Evolutionary conservation across 2,329 filamentous ascomycete species (phyloP).

Genomic region (Chaetomiaceae sp.): DNA sequence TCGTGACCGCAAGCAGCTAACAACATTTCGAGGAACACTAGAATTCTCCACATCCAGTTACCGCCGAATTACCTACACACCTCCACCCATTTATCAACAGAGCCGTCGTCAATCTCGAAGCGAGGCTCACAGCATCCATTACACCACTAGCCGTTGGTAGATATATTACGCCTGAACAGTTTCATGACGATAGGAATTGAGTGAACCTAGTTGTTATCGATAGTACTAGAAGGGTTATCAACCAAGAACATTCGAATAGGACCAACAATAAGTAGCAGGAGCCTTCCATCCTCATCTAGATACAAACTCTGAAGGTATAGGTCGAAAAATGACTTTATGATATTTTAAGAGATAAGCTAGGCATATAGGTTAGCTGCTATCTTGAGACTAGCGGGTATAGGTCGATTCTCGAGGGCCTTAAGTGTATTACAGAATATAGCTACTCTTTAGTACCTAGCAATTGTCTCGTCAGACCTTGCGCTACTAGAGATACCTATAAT

Average conservation of each 20-base stretch:
- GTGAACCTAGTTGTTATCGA: background rate
- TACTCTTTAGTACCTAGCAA: background rate
- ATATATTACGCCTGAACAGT: background rate
- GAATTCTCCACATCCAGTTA: background rate
- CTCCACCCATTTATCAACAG: background rate
- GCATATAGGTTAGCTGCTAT: background rate
- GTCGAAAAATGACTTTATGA: background rate
- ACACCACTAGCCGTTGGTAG: background rate
- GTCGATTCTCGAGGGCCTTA: background rate
- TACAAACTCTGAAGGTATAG: background rate
- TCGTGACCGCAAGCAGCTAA: background rate
- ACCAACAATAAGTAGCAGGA: background rate
- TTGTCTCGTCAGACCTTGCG: background rate
- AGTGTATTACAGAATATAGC: background rate
- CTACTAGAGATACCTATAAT: background rate
- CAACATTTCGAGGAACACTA: background rate
- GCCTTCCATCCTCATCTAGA: background rate
- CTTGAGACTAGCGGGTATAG: background rate
- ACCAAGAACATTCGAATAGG: background rate
- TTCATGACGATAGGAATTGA: background rate
- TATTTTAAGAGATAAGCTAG: background rate
- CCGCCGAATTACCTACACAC: background rate
- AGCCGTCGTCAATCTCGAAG: background rate
- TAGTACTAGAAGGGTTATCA: background rate
- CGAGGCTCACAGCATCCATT: background rate